Conservation (phyloP, 1,284 basidiomycete genomes). For the Malassezia sp. region DNA sequence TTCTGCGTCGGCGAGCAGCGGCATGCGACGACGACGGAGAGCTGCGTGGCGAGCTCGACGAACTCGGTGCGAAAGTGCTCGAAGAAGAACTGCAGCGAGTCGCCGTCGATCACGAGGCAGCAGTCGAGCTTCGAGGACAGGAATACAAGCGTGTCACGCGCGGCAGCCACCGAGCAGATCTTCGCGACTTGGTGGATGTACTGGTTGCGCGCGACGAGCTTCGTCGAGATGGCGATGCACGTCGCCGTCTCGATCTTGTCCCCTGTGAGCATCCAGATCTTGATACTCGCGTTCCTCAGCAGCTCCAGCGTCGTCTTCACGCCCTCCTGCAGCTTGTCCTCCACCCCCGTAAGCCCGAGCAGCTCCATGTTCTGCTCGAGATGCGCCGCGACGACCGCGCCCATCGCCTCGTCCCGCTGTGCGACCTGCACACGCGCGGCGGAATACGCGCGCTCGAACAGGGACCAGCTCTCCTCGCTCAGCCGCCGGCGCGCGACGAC, state of each 20-base stretch:
- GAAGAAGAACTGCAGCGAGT: conserved; percentile 83
- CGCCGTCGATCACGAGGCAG: conserved; percentile 97
- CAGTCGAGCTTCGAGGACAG: conserved; percentile 88
- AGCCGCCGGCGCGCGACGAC: conserved; percentile 78
- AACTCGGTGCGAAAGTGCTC: conserved; percentile 85
- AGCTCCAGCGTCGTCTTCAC: conserved; percentile 87
- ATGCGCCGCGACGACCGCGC: conserved; percentile 59
- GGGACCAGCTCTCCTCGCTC: conserved; percentile 58
- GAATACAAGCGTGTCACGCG: conserved; percentile 83
- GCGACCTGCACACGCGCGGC: conserved; percentile 61
- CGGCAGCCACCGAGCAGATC: conserved; percentile 67
- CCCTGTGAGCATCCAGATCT: conserved; percentile 99
- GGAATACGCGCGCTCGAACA: conserved; percentile 66
- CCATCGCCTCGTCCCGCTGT: conserved; percentile 65
- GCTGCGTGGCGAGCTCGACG: conserved; percentile 84
- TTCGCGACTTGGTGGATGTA: conserved; percentile 96
- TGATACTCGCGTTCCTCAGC: conserved; percentile 87
- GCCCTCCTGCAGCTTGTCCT: conserved; percentile 95
- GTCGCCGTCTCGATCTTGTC: conserved; percentile 99
- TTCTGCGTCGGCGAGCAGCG: conserved; percentile 98
- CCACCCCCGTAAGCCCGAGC: conserved; percentile 87
- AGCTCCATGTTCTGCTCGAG: conserved; percentile 84
- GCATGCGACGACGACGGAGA: conserved; percentile 91
- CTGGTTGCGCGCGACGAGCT: conserved; percentile 86
- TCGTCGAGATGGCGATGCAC: conserved; percentile 94